Conservation (phyloP, 495 filamentous ascomycete genomes). For the Aspergillus biplanus region DNA sequence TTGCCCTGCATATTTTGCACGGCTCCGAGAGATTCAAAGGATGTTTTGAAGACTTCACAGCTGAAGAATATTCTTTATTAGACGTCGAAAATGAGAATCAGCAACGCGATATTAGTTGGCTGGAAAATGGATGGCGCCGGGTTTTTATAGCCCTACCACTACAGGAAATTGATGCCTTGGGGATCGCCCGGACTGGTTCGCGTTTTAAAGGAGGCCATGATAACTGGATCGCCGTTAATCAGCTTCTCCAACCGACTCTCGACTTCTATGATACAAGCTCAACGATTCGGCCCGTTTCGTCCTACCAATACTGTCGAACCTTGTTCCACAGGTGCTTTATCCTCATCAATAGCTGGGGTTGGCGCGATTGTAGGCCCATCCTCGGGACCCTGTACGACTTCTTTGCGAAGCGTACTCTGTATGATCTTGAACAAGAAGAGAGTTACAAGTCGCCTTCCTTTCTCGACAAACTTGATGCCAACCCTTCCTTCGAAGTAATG, state of each 20-base stretch:
- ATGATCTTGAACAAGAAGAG: slow-evolving; percentile 77
- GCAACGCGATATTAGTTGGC: slow-evolving; percentile 50
- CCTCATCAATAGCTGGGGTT: slow-evolving; percentile 82
- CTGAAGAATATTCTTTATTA: slow-evolving; percentile 30
- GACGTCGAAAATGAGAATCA: slow-evolving; percentile 15
- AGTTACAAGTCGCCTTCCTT: slow-evolving; percentile 76
- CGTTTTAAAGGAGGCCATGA: slow-evolving; percentile 60
- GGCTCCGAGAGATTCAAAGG: slow-evolving; percentile 36
- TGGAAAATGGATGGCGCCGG: slow-evolving; percentile 76
- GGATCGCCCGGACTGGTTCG: slow-evolving; percentile 59
- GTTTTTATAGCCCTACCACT: slow-evolving; percentile 77
- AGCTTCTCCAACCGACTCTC: slow-evolving; percentile 66
- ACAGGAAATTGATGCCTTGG: slow-evolving; percentile 71
- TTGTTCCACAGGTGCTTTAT: slow-evolving; percentile 76
- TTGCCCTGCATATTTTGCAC: slow-evolving; percentile 63
- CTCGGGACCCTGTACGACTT: slow-evolving; percentile 88
- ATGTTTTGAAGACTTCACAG: slow-evolving; percentile 57
- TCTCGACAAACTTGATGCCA: slow-evolving; percentile 68
- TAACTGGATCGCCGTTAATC: slow-evolving; percentile 74
- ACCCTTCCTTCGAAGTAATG: slow-evolving; percentile 62
- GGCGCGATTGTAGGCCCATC: slow-evolving; percentile 77
- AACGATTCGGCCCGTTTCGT: slow-evolving; percentile 58
- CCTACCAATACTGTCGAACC: slow-evolving; percentile 81
- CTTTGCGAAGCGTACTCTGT: slow-evolving; percentile 75
- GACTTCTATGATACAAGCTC: slow-evolving; percentile 62